Percentiles rank a stretch among this genome's conserved stretches.
Conservation (phyloP, 768 basidiomycete genomes). For the Xerocomus spinulosus region DNA sequence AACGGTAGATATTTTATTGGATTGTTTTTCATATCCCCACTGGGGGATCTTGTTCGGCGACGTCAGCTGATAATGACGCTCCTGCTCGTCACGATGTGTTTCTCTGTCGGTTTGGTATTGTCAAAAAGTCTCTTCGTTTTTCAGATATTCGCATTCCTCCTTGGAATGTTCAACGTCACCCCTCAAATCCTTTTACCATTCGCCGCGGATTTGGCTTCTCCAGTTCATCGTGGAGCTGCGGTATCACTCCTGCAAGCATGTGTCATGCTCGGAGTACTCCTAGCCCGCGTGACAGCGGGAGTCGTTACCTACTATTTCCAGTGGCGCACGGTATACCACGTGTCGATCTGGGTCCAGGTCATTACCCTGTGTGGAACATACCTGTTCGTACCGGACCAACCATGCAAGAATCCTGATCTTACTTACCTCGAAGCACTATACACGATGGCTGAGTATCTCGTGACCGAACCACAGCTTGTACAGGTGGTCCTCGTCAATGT, state of each 20-base stretch:
- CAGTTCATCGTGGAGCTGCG: conserved; percentile 12
- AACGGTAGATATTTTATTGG: conserved; percentile 22
- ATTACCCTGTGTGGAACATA: conserved; percentile 28
- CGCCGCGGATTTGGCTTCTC: conserved; percentile 41
- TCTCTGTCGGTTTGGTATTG: conserved; percentile 38
- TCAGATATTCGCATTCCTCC: conserved; percentile 34
- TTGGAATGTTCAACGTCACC: conserved; percentile 37
- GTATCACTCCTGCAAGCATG: conserved; percentile 30
- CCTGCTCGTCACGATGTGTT: conserved; percentile 27
- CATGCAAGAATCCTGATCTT: conserved; percentile 33
- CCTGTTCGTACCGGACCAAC: conserved; percentile 38
- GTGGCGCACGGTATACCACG: conserved; percentile 41
- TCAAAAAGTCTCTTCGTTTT: conserved; percentile 31
- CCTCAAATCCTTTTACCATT: conserved; percentile 39
- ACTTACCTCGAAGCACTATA: conserved; percentile 32
- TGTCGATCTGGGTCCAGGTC: conserved; percentile 34
- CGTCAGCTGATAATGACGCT: conserved; percentile 39
- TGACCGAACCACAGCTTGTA: conserved; percentile 38
- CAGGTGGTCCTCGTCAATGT: conserved; percentile 28
- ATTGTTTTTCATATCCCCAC: conserved; percentile 39
- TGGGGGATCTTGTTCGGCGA: conserved; percentile 43
- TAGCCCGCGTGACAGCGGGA: conserved; percentile 33
- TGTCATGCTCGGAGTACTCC: conserved; percentile 23
- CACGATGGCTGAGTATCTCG: conserved; percentile 38
- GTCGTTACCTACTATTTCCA: conserved; percentile 36